These are phyloP conservation scores for Collybia nuda DNA, from an alignment of 768 basidiomycete species.

Conservation along the genomic window DNA sequence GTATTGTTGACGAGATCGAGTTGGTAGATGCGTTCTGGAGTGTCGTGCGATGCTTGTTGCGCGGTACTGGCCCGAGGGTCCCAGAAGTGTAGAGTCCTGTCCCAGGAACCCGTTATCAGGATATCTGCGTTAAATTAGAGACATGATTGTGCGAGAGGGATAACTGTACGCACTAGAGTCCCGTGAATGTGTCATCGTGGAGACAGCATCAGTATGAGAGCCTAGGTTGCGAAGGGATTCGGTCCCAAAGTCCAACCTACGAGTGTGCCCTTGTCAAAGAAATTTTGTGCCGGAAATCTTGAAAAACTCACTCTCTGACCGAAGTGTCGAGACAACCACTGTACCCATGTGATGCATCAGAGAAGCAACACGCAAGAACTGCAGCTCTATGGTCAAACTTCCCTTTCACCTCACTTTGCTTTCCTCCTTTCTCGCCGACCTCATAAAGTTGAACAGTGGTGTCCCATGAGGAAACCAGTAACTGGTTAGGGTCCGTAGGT, in stretches of 20 bases:
- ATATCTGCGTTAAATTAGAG: slow-evolving; percentile 41
- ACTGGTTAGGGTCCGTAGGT: slow-evolving; percentile 71
- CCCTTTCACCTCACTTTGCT: slow-evolving; percentile 63
- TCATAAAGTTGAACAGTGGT: slow-evolving; percentile 55
- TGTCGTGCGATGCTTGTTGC: slow-evolving; percentile 57
- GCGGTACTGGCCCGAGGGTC: slow-evolving; percentile 66
- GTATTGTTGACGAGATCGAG: slow-evolving; percentile 77
- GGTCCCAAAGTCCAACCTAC: slow-evolving; percentile 73
- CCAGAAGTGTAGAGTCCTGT: slow-evolving; percentile 85
- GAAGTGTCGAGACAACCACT: slow-evolving; percentile 88
- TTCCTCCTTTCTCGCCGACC: slow-evolving; percentile 58
- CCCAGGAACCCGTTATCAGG: slow-evolving; percentile 91
- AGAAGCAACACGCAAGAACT: slow-evolving; percentile 81
- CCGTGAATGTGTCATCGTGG: slow-evolving; percentile 68
- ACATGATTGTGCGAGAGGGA: neutral
- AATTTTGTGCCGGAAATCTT: neutral
- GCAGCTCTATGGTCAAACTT: slow-evolving; percentile 90
- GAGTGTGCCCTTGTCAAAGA: neutral
- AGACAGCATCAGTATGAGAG: slow-evolving; percentile 78
- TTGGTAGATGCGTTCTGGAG: slow-evolving; percentile 85
- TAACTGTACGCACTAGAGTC: slow-evolving; percentile 53
- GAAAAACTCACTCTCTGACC: slow-evolving; percentile 70
- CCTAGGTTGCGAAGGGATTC: slow-evolving; percentile 77
- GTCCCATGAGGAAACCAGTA: slow-evolving; percentile 92
- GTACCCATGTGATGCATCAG: slow-evolving; percentile 65